Base-by-base conservation (phyloP, 2,329 filamentous ascomycete genomes). In the Penicillium sp. region DNA sequence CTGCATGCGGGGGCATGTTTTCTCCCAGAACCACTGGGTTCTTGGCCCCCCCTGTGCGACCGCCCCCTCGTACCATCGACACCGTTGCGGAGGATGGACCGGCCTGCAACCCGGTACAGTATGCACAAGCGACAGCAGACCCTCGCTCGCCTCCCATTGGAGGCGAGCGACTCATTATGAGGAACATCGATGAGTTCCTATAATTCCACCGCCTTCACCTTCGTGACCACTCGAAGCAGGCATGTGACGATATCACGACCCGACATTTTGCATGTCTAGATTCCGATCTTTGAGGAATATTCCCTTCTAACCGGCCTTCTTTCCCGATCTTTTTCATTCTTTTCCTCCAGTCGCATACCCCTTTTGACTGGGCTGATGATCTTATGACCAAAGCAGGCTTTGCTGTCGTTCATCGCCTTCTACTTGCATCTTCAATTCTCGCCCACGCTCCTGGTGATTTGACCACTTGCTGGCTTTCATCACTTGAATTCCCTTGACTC, bases 1-100 rank as follows among this genome's bases (percentile, higher is more conserved):
- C 57, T 21, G 68, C 65, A 3, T 65, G 69, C 13, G 73, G 69
- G 3, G 36, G 36, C 18, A 49, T 78, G 9, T 73, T 79, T 47
- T 79, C 76, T 2, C 76, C 76, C 2, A 66, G 75, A 39, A 74
- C 74, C 2, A 71, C 69, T 7, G 72, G 72, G 38, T 79, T 78
- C 51, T 61, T 75, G 56, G 65, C 71, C 5, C 67, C 70, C 6
- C 69, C 73, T 15, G 62, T 75, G 6, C 68, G 58, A 31, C 56
- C 69, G 13, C 68, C 76, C 16, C 65, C 66, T 12, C 57, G 61
- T 16, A 66, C 66, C 12, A 70, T 71, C 28, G 71, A 74, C 53
- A 57, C 70, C 16, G 63, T 68, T 8, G 47, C 59, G 41, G 58
- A 59, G 12, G 51, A 39, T 16, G 41, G 21, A 28, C 23, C 13